Evolutionary conservation across 306 rosid species (phyloP).

Genomic region (Casuarina cunninghamiana): DNA sequence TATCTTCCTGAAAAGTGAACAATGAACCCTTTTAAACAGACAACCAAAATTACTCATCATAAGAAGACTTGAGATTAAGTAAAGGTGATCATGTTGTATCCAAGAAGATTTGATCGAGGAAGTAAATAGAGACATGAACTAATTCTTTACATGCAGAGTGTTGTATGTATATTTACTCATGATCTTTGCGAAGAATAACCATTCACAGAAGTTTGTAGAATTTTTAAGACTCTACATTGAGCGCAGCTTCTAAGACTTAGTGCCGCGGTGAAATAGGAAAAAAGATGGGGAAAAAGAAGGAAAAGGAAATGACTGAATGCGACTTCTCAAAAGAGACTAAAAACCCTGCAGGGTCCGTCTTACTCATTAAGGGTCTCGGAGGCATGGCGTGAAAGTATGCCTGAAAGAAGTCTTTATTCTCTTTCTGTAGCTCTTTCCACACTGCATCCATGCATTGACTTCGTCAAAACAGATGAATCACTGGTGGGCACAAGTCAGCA

Average conservation of each 20-base stretch:
- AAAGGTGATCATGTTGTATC: background rate
- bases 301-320: background rate
- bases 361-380: constrained; percentile 51
- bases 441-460: constrained; percentile 41
- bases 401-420: constrained; percentile 74
- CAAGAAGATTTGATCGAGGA: too few species aligned
- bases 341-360: constrained; percentile 31
- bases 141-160: too few species aligned
- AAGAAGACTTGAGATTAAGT: background rate
- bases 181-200: too few species aligned
- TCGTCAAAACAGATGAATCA: background rate
- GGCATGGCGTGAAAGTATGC: constrained; percentile 59
- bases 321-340: constrained; percentile 5
- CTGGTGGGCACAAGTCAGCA: background rate
- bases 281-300: background rate
- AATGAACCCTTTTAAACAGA: background rate
- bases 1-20: constrained; percentile 48
- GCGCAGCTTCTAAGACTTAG: too few species aligned
- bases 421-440: constrained; percentile 93
- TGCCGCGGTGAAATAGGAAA: background rate
- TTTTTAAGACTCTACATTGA: background rate
- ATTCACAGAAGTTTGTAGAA: background rate
- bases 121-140: too few species aligned
- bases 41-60: background rate
- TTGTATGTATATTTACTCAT: too few species aligned